Evolutionary conservation across 1,284 basidiomycete species (phyloP), one percentile per base, ranked within the genome.

Genomic region (Mycena citricolor): DNA sequence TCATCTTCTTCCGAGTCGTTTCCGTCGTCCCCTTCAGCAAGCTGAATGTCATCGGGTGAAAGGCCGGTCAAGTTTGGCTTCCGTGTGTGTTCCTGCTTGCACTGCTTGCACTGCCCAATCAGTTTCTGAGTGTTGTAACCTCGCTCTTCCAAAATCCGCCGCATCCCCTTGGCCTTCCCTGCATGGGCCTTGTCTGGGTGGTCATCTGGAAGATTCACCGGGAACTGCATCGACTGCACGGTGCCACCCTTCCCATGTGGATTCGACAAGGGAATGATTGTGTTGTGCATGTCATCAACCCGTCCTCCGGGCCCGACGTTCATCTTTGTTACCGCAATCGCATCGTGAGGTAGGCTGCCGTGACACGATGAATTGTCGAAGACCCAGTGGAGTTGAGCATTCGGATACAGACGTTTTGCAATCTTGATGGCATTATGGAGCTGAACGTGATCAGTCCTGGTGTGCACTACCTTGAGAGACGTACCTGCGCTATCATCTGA

Each of bases 91-190:
- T n/a, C n/a, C n/a, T n/a, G n/a, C n/a, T n/a, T n/a, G n/a, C n/a
- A n/a, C n/a, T n/a, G n/a, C n/a, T 26, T 47, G 47, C 63, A 68
- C 42, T 62, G 47, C 45, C 58, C 57, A 4, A 5, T 32, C 1
- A 64, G 51, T 3, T 39, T 25, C 1, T 48, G 13, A 4, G 41
- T n/a, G 54, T 57, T 62, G 4, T 66, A 43, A 4, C 63, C 58
- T 5, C 56, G 48, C 44, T 71, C 66, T 3, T 29, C 20, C 0
- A 71, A 54, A 13, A 71, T 60, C n/a, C 55, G 42, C 26, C 59
- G 54, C 35, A 69, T 63, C 6, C 67, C 68, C 32, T 70, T 70
- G 25, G 60, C 59, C 25, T 57, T n/a, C n/a, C 21, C 44, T 24
- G 35, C 39, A 17, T 20, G 37, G 26, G 30, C 4, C 14, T 47